Evolutionary conservation across 1,284 basidiomycete genomes (phyloP), one percentile per base, ranked within the genome.

Genomic region (Gastroboletus turbinatus): DNA sequence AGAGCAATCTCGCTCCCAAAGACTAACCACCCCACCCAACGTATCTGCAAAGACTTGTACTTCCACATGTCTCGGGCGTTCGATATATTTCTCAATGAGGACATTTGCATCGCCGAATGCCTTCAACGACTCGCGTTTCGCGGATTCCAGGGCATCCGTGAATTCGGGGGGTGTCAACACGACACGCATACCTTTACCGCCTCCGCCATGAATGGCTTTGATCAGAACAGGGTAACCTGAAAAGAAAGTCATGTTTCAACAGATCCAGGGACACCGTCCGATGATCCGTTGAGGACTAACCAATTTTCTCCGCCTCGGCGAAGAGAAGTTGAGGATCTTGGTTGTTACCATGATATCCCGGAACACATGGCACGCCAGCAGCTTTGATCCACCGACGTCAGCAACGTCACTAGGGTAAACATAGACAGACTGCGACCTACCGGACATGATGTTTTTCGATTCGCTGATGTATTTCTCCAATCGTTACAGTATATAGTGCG

Each of bases 171-270:
- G 72, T 0, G 81, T 76, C 27, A 80, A 79, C 7, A 97, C 96
- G 27, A 88, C 88, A 58, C 95, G 89, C 96, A 98, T 98, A 59
- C 96, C 96, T 69, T 97, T 94, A 17, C 96, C 96, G 56, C 96
- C 96, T 52, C 96, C 96, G 29, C 96, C 96, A 73, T 97, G 93
- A 45, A 96, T 91, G 27, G 96, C 95, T 72, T 97, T 97, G 77
- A 97, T 96, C 58, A 96, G 80, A 25, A 95, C 91, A 13, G 96
- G 96, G 75, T 96, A 98, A 17, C 85, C 86, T 87, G 47, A 36
- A 36, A 17, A 9, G 33, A 36, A 17, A 6, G 10, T 33, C 23
- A 27, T 42, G 14, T 36, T 32, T 48, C 19, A 46, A 38, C 11
- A 21, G 39, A 9, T 17, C 8, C 10, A 10, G 17, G 7, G 5